Evolutionary conservation across 2,329 filamentous ascomycete species (phyloP).

Genomic region (Myriosclerotinia curreyana): DNA sequence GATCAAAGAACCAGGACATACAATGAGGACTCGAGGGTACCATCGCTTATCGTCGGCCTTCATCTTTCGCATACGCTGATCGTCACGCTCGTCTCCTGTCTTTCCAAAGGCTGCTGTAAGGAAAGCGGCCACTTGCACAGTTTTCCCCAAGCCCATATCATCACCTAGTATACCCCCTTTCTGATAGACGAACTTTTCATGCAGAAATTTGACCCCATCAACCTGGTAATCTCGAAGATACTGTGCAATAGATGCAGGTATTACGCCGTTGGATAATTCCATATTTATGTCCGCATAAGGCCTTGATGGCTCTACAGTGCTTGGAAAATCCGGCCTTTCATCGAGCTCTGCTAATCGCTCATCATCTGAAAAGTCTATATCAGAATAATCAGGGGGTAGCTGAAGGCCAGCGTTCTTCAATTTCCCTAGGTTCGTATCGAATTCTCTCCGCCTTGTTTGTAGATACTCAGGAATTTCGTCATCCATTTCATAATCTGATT

Average conservation of each 20-base stretch:
- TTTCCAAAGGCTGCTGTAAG: conserved; percentile 91
- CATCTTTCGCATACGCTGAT: conserved; percentile 83
- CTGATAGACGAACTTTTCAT: conserved; percentile 86
- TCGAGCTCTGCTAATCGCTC: conserved; percentile 58
- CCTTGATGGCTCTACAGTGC: conserved; percentile 60
- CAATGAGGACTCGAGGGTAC: conserved; percentile 81
- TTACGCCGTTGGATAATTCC: conserved; percentile 70
- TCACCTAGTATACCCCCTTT: conserved; percentile 77
- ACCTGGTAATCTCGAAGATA: conserved; percentile 92
- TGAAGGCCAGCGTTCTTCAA: conserved; percentile 68
- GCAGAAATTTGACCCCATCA: conserved; percentile 78
- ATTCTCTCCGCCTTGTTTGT: conserved; percentile 61
- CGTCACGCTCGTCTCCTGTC: conserved; percentile 81
- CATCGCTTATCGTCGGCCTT: conserved; percentile 57
- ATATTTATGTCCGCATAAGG: conserved; percentile 73
- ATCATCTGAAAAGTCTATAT: conserved; percentile 72
- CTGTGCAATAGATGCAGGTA: conserved; percentile 86
- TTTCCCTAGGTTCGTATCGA: conserved; percentile 59
- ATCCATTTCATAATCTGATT: conserved; percentile 36
- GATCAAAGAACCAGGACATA: conserved; percentile 86
- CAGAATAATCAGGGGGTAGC: conserved; percentile 73
- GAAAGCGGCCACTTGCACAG: conserved; percentile 92
- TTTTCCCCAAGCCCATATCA: conserved; percentile 97
- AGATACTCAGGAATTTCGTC: conserved; percentile 67
- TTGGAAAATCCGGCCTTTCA: conserved; percentile 68